Conservation (phyloP, 1,284 basidiomycete species). For the Marasmius sp. region DNA sequence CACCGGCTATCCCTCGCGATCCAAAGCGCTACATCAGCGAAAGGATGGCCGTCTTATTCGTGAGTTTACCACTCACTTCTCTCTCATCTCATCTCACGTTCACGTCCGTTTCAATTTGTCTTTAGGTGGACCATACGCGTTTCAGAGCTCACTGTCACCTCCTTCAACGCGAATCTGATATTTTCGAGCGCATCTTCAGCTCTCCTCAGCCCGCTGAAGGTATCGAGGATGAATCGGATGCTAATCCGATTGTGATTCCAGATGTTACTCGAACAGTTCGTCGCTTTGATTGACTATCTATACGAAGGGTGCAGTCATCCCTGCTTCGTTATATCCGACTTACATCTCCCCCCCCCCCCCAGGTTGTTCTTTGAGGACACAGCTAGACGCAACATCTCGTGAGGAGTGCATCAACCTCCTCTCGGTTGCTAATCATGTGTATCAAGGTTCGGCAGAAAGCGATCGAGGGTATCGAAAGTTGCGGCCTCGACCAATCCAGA, state of each 20-base stretch:
- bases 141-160: conserved; percentile 37
- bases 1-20: no score
- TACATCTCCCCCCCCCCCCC: no score
- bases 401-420: conserved; percentile 36
- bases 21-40: no score
- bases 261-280: conserved; percentile 27
- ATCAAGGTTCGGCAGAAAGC: conserved; percentile 29
- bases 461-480: conserved; percentile 29
- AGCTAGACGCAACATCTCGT: conserved; percentile 20
- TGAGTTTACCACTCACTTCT: conserved; percentile 1
- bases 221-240: conserved; percentile 23
- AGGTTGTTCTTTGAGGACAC: conserved; percentile 24
- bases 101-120: neutral
- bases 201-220: conserved; percentile 18
- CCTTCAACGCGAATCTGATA: conserved; percentile 33
- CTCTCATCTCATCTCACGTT: neutral
- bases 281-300: conserved; percentile 33
- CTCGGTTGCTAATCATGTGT: conserved; percentile 29
- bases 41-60: conserved; percentile 19
- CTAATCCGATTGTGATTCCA: conserved; percentile 28
- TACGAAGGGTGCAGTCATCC: conserved; percentile 37
- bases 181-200: conserved; percentile 30
- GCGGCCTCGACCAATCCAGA: conserved; percentile 31
- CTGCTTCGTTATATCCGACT: neutral
- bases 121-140: conserved; percentile 31